Conservation (phyloP, 169 alveolate genomes). For the Eimeria sp. region DNA sequence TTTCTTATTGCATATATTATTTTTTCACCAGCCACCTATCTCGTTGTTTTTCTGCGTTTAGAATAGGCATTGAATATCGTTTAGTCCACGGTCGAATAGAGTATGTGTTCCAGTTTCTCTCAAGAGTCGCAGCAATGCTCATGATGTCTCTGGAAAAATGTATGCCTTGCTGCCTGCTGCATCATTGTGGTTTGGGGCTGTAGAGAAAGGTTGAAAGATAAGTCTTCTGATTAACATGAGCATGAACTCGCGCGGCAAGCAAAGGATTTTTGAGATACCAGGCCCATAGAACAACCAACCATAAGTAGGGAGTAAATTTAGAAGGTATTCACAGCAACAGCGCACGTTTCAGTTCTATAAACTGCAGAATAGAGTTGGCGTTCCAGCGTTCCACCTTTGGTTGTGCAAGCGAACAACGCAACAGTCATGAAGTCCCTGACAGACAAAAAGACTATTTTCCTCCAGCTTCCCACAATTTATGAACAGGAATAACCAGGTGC, state of each 20-base stretch:
- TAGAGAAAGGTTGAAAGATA: neutral
- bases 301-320: neutral
- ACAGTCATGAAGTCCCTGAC: neutral
- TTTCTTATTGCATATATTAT: neutral
- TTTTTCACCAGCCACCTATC: neutral
- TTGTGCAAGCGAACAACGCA: neutral
- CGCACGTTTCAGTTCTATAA: neutral
- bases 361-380: neutral
- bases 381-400: neutral
- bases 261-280: neutral
- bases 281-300: neutral
- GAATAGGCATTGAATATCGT: too few species aligned
- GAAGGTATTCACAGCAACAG: neutral
- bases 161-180: neutral
- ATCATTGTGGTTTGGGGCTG: neutral
- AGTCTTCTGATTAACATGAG: neutral
- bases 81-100: neutral
- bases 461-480: neutral
- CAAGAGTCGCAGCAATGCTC: neutral
- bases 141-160: neutral
- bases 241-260: neutral
- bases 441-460: neutral
- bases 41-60: too few species aligned
- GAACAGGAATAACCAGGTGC: neutral
- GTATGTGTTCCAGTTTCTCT: neutral